Evolutionary conservation across 78 protist genomes (phyloP).

Genomic region (Polysphondylium violaceum): DNA sequence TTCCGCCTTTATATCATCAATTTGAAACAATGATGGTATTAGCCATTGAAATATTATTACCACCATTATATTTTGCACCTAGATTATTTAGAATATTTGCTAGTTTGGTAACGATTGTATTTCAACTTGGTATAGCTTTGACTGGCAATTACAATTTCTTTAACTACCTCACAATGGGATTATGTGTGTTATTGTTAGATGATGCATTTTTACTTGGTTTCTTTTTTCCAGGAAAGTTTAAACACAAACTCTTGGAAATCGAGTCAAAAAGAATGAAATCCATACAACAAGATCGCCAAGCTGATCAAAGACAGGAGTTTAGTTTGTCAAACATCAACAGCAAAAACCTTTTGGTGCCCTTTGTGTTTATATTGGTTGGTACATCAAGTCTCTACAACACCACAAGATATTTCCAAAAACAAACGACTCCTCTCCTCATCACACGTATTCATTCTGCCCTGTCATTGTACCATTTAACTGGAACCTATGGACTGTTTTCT

Average conservation of each 20-base stretch:
- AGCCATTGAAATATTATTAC: constrained; percentile 56
- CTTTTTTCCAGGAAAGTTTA: constrained; percentile 8
- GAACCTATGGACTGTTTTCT: constrained; percentile 85
- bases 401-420: constrained; percentile 45
- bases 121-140: constrained; percentile 20
- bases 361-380: constrained; percentile 58
- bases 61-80: constrained; percentile 62
- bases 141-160: constrained; percentile 88
- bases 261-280: constrained; percentile 5
- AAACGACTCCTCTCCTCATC: constrained; percentile 25
- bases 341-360: constrained; percentile 53
- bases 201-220: constrained; percentile 40
- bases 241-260: background rate
- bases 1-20: constrained; percentile 51
- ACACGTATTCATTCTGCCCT: constrained; percentile 26
- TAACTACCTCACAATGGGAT: constrained; percentile 75
- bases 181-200: constrained; percentile 39
- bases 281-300: background rate
- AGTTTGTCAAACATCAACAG: constrained; percentile 51
- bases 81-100: constrained; percentile 31
- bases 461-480: constrained; percentile 32
- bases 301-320: background rate
- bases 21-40: constrained; percentile 48
- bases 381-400: constrained; percentile 6
- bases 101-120: constrained; percentile 16